These are phyloP conservation scores for Emydomyces testavorans DNA, from an alignment of 2,329 filamentous ascomycete species.

Conservation along the genomic window DNA sequence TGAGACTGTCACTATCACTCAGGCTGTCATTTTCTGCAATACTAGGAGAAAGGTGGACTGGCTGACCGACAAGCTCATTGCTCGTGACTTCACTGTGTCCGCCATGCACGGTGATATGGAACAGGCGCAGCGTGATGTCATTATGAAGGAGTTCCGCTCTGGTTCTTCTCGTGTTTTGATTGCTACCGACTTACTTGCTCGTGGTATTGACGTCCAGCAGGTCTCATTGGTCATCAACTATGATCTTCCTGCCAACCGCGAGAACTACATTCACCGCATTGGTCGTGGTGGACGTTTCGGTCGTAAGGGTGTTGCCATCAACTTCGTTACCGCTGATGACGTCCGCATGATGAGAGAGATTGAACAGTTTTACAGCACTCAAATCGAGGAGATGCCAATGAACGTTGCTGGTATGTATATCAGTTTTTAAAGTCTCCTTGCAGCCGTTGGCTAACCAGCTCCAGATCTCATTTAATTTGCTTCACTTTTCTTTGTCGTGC, in stretches of 20 bases:
- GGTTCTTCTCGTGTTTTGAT: slow-evolving; percentile 98
- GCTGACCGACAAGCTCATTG: slow-evolving; percentile 98
- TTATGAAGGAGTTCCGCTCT: slow-evolving; percentile 99
- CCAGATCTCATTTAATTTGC: slow-evolving; percentile 35
- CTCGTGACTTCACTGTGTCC: slow-evolving; percentile 97
- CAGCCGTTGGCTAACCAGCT: slow-evolving; percentile 1
- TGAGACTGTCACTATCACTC: slow-evolving; percentile 98
- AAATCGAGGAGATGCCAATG: slow-evolving; percentile 99
- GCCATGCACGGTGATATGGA: slow-evolving; percentile 99
- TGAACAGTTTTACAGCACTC: slow-evolving; percentile 99
- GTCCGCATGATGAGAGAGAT: slow-evolving; percentile 99
- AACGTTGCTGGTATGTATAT: slow-evolving; percentile 52
- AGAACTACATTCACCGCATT: slow-evolving; percentile 99
- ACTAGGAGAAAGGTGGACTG: slow-evolving; percentile 99
- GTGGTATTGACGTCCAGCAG: slow-evolving; percentile 99
- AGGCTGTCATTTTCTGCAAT: slow-evolving; percentile 99
- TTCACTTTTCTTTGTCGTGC: slow-evolving; percentile 20
- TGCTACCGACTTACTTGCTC: slow-evolving; percentile 90
- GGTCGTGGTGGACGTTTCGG: slow-evolving; percentile 99
- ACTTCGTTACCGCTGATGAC: slow-evolving; percentile 98
- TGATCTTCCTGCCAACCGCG: slow-evolving; percentile 94
- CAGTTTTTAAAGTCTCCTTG: not conserved
- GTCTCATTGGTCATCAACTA: slow-evolving; percentile 99
- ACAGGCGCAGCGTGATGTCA: slow-evolving; percentile 91
- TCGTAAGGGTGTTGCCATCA: slow-evolving; percentile 99